Evolutionary conservation across 208 protist species (phyloP), one percentile per base, ranked within the genome.

Genomic region (Leptomonas pyrrhocoris): DNA sequence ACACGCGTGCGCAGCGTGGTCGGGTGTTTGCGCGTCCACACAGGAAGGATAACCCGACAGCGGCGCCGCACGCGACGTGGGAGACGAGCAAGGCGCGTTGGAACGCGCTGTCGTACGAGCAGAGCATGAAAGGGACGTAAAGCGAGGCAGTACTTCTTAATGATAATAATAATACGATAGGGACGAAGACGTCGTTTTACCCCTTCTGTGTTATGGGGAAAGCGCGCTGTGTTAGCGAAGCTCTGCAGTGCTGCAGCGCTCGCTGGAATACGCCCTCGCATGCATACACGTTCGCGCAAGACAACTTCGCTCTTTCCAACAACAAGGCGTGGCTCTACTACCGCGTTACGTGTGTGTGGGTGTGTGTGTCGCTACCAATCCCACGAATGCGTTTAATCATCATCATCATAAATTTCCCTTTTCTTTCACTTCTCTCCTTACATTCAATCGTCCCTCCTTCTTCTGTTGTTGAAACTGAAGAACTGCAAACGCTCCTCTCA

Each of bases 1-100:
- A 51, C 38, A 85, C 63, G 64, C n/a, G 66, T 23, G 64, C 54
- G 6, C 72, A 58, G 69, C 62, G 68, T 42, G 74, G 80, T 15
- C 80, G 87, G 9, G 80, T 62, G 15, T 96, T 93, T 62, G 28
- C 61, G 42, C 80, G 86, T 19, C 91, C 90, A n/a, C 87, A 91
- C 56, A 31, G 58, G n/a, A 84, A 88, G 36, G 81, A 84, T 34
- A 83, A 93, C 49, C 90, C 88, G 11, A 85, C 85, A 6, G 86
- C 84, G 1, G 77, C 84, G 21, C 90, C 90, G 25, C 71, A 72
- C 28, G 83, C 85, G 28, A 60, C 71, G 23, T 74, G 68, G 72
- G 53, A 53, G n/a, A 46, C 34, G 6, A 55, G 86, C 27, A 59
- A 64, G n/a, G n/a, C n/a, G 25, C 38, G 54, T 15, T 81, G 80